Conservation (phyloP, 108 stramenopile species). For the Mayamaea pseudoterrestris region DNA sequence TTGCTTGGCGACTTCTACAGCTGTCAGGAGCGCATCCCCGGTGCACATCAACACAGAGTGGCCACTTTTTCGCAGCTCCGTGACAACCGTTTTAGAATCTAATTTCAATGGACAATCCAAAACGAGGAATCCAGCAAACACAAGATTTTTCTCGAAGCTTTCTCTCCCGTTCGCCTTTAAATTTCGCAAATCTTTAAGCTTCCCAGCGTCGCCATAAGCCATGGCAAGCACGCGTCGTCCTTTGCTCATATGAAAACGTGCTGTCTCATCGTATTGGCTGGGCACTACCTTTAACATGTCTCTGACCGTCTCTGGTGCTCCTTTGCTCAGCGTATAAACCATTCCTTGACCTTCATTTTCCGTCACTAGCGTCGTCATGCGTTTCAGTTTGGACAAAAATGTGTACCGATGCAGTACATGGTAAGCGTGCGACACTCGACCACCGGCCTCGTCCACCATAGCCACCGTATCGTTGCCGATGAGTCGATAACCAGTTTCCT, state of each 20-base stretch:
- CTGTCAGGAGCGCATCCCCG: slow-evolving; percentile 92
- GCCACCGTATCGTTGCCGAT: slow-evolving; percentile 25
- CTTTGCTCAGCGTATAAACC: slow-evolving; percentile 73
- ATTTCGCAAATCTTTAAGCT: slow-evolving; percentile 2
- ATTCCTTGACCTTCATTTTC: slow-evolving; percentile 12
- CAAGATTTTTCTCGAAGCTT: slow-evolving; percentile 48
- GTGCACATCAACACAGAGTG: slow-evolving; percentile 89
- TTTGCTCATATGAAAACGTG: slow-evolving; percentile 59
- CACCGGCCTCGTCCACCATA: slow-evolving; percentile 3
- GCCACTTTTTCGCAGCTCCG: slow-evolving; percentile 54
- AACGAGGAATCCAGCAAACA: slow-evolving; percentile 88
- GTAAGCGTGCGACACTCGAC: slow-evolving; percentile 4
- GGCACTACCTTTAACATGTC: slow-evolving; percentile 54
- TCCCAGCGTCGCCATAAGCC: slow-evolving; percentile 40
- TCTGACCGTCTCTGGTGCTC: slow-evolving; percentile 88
- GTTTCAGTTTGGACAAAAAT: slow-evolving; percentile 77
- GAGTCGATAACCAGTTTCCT: slow-evolving; percentile 64
- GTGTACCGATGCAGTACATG: slow-evolving; percentile 59
- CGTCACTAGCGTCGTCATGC: slow-evolving; percentile 73
- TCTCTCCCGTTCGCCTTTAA: slow-evolving; percentile 31
- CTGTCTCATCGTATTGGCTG: slow-evolving; percentile 57
- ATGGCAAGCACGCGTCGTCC: slow-evolving; percentile 86
- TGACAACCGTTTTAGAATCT: slow-evolving; percentile 75
- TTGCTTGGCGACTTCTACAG: slow-evolving; percentile 83
- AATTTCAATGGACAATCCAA: slow-evolving; percentile 89